Evolutionary conservation across 176 grass and related monocot species (phyloP).

Genomic region (Pontederia paniculata): DNA sequence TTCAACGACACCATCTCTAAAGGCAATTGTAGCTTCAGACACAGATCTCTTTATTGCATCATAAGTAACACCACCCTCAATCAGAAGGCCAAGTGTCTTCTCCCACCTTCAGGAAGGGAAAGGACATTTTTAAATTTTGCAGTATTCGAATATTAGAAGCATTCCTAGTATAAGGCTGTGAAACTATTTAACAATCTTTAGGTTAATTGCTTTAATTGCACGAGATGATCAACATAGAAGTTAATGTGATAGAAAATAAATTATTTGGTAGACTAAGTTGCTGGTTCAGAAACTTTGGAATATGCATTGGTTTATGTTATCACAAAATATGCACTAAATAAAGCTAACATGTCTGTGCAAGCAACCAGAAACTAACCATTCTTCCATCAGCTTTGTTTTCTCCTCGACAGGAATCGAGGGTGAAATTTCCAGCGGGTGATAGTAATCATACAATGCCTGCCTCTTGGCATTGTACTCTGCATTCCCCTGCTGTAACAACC

Average conservation of each 20-base stretch:
- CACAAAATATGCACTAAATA: neutral
- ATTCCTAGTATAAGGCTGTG: no score
- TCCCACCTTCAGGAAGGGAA: slow-evolving; percentile 57
- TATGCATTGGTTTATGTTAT: slow-evolving; percentile 1
- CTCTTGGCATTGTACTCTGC: slow-evolving; percentile 71
- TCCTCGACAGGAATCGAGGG: slow-evolving; percentile 56
- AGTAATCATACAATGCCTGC: slow-evolving; percentile 63
- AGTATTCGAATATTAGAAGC: neutral
- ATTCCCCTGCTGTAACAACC: slow-evolving; percentile 74
- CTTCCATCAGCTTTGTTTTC: slow-evolving; percentile 94
- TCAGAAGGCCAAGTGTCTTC: slow-evolving; percentile 73
- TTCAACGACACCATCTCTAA: slow-evolving; percentile 73
- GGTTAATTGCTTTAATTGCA: no score
- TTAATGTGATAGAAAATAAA: no score
- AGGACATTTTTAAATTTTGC: slow-evolving; percentile 2
- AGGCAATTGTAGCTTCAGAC: slow-evolving; percentile 65
- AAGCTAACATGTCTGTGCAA: neutral
- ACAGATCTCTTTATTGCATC: slow-evolving; percentile 77
- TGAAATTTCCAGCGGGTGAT: slow-evolving; percentile 84
- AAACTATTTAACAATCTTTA: no score
- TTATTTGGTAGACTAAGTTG: no score
- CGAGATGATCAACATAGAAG: no score
- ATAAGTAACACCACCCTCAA: slow-evolving; percentile 78
- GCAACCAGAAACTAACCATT: slow-evolving; percentile 29
- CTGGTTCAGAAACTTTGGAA: neutral